Percentiles rank a stretch among this genome's conserved stretches.
phyloP scores from a whole-genome alignment of 2,329 filamentous ascomycete species.

The Ascosphaera apis region DNA sequence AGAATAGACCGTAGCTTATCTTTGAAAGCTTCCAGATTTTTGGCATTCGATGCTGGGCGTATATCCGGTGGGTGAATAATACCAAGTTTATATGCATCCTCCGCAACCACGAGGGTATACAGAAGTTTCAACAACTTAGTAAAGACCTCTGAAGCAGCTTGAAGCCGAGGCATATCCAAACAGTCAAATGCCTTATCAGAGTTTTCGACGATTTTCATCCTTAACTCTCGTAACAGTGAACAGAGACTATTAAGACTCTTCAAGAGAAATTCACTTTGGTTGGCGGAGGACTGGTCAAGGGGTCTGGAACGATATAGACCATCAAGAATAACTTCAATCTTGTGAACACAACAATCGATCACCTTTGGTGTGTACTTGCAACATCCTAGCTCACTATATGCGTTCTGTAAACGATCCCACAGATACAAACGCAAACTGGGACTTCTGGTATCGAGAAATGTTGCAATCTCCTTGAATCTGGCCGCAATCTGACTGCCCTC shows the following conservation, averaged over 20 bases:
- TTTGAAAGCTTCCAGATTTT: slow-evolving; percentile 27
- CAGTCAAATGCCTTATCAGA: slow-evolving; percentile 49
- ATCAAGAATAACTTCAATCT: slow-evolving; percentile 58
- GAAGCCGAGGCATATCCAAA: slow-evolving; percentile 57
- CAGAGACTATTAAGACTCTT: not conserved
- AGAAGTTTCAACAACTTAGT: slow-evolving; percentile 50
- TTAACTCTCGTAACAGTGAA: not conserved
- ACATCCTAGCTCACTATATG: no score
- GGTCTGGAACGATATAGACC: no score
- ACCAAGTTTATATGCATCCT: slow-evolving; percentile 67
- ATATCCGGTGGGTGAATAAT: slow-evolving; percentile 38
- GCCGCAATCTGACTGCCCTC: not conserved
- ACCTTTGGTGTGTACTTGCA: slow-evolving; percentile 72
- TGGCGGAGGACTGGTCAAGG: no score
- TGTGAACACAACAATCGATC: slow-evolving; percentile 64
- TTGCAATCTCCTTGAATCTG: not conserved
- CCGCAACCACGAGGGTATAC: slow-evolving; percentile 57
- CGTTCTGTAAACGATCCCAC: slow-evolving; percentile 76
- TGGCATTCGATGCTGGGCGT: slow-evolving; percentile 23
- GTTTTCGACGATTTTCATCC: slow-evolving; percentile 37
- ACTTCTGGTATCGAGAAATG: not conserved
- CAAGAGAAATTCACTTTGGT: not conserved
- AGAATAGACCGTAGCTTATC: slow-evolving; percentile 68
- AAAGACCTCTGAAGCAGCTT: slow-evolving; percentile 46
- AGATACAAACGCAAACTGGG: slow-evolving; percentile 17